Conservation (phyloP, 2,329 filamentous ascomycete species). For the Teratosphaeriaceae sp. region DNA sequence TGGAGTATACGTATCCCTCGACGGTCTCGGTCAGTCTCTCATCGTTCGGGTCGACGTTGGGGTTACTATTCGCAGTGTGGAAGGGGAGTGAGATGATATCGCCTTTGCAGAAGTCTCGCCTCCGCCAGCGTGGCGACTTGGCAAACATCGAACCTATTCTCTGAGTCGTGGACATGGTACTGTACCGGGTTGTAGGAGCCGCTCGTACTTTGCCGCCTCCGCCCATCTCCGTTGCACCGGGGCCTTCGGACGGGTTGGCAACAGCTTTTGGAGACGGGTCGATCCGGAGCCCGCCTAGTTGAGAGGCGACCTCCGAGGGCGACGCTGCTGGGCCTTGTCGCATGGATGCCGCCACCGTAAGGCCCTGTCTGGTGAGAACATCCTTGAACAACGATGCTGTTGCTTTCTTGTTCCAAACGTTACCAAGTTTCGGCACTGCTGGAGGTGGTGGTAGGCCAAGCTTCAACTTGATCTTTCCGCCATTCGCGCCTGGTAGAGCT, state of each 20-base stretch:
- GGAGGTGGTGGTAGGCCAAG: background rate
- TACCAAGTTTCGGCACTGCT: background rate
- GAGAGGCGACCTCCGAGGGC: background rate
- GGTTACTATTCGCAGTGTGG: constrained; percentile 14
- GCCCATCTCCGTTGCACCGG: background rate
- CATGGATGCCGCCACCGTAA: background rate
- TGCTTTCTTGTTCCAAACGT: background rate
- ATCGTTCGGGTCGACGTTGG: constrained; percentile 7
- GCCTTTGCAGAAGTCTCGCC: constrained; percentile 11
- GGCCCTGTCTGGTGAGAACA: background rate
- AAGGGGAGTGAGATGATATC: constrained; percentile 15
- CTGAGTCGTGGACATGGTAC: background rate
- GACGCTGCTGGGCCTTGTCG: background rate
- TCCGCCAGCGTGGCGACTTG: constrained; percentile 3
- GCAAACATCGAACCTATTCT: background rate
- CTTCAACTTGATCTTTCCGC: background rate
- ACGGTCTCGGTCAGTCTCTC: constrained; percentile 1
- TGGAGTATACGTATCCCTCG: constrained; percentile 13
- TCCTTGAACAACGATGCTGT: background rate
- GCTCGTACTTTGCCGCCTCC: background rate
- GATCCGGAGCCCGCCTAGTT: background rate
- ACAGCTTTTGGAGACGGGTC: background rate
- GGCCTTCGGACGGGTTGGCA: background rate
- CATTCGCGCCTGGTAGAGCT: background rate
- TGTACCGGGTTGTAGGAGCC: background rate